phyloP scores from a whole-genome alignment of 495 filamentous ascomycete species.

The Lepidopterella palustris region DNA sequence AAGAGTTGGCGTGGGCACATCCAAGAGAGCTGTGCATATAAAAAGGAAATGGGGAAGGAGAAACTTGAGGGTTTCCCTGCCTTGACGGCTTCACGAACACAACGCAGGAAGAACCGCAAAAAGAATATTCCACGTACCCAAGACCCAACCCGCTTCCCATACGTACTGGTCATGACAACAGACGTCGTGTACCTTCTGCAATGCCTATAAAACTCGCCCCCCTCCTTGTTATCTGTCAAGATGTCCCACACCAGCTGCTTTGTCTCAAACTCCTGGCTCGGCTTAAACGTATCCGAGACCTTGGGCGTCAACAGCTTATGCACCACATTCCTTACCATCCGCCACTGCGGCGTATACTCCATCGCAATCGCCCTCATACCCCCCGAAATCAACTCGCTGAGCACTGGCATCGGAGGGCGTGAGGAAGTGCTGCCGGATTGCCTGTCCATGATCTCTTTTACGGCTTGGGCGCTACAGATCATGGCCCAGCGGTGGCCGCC shows the following conservation, averaged over 20 bases:
- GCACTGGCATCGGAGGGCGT: slow-evolving; percentile 17
- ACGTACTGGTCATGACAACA: slow-evolving; percentile 30
- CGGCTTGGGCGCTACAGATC: slow-evolving; percentile 20
- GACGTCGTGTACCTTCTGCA: slow-evolving; percentile 24
- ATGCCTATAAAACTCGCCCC: slow-evolving; percentile 15
- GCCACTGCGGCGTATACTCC: slow-evolving; percentile 18
- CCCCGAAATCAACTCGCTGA: slow-evolving; percentile 16
- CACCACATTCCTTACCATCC: slow-evolving; percentile 18
- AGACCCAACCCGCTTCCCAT: slow-evolving; percentile 25
- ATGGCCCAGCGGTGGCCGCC: slow-evolving; percentile 28
- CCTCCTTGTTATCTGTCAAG: slow-evolving; percentile 4
- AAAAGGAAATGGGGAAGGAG: too few species aligned
- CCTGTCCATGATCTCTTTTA: slow-evolving; percentile 23
- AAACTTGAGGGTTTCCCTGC: too few species aligned
- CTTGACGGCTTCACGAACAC: too few species aligned
- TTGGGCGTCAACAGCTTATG: slow-evolving; percentile 21
- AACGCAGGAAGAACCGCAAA: neutral
- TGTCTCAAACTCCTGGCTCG: slow-evolving; percentile 23
- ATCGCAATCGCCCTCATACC: slow-evolving; percentile 26
- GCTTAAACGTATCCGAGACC: slow-evolving; percentile 17
- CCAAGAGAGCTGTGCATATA: too few species aligned
- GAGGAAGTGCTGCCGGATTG: slow-evolving; percentile 14
- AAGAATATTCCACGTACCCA: slow-evolving; percentile 11
- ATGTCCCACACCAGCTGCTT: slow-evolving; percentile 24
- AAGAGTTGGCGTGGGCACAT: too few species aligned